phyloP scores from a whole-genome alignment of 2,329 filamentous ascomycete genomes.

The Claviceps citrina region DNA sequence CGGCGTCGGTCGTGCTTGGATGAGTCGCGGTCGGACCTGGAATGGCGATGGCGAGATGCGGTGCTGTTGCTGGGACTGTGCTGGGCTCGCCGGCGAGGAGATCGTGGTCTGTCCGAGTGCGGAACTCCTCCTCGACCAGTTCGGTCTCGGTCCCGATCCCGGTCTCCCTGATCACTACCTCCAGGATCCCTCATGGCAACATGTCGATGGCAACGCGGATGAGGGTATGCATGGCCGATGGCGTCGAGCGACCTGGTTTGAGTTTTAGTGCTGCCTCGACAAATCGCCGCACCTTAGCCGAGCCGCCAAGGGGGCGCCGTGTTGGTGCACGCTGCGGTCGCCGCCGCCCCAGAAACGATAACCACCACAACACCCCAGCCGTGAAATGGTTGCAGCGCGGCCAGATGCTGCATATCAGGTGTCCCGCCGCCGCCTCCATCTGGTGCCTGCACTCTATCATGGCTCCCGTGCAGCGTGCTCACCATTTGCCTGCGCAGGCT shows the following conservation, averaged over 20 bases:
- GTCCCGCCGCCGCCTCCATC: no score
- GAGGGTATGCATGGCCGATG: constrained; percentile 17
- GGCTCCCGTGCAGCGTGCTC: background rate
- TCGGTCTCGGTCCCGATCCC: constrained; percentile 23
- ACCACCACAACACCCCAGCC: background rate
- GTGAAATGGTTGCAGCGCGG: background rate
- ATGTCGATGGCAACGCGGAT: constrained; percentile 23
- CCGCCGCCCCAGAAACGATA: background rate
- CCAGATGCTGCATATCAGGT: background rate
- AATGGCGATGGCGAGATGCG: constrained; percentile 18
- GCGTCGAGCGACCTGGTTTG: constrained; percentile 16
- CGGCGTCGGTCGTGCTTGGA: constrained; percentile 19
- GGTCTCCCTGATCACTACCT: constrained; percentile 21
- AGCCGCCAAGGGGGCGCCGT: constrained; percentile 6
- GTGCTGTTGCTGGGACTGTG: constrained; percentile 15
- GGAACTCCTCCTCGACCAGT: constrained; percentile 20
- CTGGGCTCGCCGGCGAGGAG: constrained; percentile 18
- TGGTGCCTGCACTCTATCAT: constrained; percentile 1
- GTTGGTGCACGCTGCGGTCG: background rate
- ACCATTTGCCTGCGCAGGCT: background rate
- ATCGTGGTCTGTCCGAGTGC: constrained; percentile 17
- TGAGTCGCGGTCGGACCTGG: constrained; percentile 18
- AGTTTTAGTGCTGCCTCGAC: constrained; percentile 24
- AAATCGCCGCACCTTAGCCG: constrained; percentile 27
- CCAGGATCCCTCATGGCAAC: constrained; percentile 26